Conservation (phyloP, 164 flowering plant species). For the Buxus sempervirens region DNA sequence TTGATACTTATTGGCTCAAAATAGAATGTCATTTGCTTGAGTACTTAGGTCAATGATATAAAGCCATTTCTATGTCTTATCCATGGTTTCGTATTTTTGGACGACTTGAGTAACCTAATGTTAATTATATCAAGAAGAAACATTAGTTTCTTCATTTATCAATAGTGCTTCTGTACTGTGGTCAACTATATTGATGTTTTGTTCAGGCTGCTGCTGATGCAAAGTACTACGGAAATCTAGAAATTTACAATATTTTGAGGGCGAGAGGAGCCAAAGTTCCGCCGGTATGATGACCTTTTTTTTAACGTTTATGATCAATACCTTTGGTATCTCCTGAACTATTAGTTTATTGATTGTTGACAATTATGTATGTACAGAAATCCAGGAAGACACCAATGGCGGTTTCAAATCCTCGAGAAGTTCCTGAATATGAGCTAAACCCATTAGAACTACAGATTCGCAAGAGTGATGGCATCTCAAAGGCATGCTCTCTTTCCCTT, state of each 20-base stretch:
- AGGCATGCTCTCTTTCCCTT: slow-evolving; percentile 40
- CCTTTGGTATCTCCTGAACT: neutral
- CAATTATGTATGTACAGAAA: slow-evolving; percentile 47
- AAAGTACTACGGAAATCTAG: slow-evolving; percentile 82
- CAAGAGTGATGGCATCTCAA: slow-evolving; percentile 76
- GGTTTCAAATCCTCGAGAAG: slow-evolving; percentile 87
- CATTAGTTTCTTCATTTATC: neutral
- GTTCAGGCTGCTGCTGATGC: slow-evolving; percentile 99
- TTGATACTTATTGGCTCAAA: no score
- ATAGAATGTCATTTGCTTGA: neutral
- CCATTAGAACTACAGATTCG: slow-evolving; percentile 91
- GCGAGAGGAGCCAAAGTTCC: slow-evolving; percentile 93
- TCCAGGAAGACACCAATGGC: slow-evolving; percentile 86
- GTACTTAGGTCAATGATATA: no score
- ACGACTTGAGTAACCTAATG: neutral
- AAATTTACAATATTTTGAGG: slow-evolving; percentile 74
- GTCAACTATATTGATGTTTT: no score
- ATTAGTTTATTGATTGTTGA: neutral
- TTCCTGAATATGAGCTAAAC: slow-evolving; percentile 97
- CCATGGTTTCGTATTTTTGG: slow-evolving; percentile 1
- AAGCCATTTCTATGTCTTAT: no score
- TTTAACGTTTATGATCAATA: neutral
- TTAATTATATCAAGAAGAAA: neutral
- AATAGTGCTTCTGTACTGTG: no score
- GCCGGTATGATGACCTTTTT: slow-evolving; percentile 29